Evolutionary conservation across 805 yeast genomes (phyloP).

Genomic region (Spathaspora passalidarum): DNA sequence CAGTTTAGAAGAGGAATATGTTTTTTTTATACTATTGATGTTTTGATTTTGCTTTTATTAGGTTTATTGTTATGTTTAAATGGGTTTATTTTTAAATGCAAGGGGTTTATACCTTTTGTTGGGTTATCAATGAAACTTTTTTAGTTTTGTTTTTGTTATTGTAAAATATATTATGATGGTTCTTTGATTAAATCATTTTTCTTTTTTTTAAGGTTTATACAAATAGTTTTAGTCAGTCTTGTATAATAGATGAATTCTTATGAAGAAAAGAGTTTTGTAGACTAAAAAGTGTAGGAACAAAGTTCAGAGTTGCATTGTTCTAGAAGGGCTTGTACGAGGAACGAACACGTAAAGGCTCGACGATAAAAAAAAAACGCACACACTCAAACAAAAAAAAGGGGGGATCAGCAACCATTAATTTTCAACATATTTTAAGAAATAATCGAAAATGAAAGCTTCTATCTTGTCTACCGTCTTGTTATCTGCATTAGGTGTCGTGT

Average conservation of each 20-base stretch:
- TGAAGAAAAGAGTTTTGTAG: neutral
- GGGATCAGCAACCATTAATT: no score
- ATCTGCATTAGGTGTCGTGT: conserved; percentile 1
- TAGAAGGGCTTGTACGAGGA: neutral
- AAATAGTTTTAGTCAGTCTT: neutral
- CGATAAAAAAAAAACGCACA: neutral
- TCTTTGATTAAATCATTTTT: neutral
- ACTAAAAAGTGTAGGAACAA: neutral
- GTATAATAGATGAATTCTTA: neutral
- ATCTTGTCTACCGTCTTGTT: conserved; percentile 5
- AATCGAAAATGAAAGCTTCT: conserved; percentile 8
- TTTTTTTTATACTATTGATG: neutral
- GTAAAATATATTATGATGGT: neutral
- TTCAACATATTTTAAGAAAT: neutral
- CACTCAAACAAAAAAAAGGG: no score
- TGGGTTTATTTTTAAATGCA: neutral
- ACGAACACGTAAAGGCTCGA: neutral
- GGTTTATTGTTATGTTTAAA: neutral
- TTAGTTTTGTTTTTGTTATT: neutral
- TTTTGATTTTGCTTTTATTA: conserved; percentile 1
- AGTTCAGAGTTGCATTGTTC: neutral
- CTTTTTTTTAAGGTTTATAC: neutral
- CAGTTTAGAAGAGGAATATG: neutral
- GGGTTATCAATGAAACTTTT: conserved; percentile 1
- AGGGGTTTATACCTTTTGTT: neutral